Evolutionary conservation across 2,329 filamentous ascomycete species (phyloP).

Genomic region (Fusarium keratoplasticum): DNA sequence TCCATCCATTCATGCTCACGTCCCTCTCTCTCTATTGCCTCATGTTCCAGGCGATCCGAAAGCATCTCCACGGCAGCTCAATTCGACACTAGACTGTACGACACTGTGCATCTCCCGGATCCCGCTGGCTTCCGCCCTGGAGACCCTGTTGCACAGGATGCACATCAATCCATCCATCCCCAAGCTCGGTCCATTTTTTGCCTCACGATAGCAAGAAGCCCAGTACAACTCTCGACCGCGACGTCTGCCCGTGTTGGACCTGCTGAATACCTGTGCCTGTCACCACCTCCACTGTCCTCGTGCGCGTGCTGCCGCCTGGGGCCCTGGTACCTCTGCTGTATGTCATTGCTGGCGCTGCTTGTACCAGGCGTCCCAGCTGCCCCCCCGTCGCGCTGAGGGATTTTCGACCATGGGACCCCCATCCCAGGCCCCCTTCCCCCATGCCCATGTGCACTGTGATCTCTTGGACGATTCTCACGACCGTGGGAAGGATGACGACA

Average conservation of each 20-base stretch:
- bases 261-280: constrained; percentile 21
- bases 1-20: constrained; percentile 20
- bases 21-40: not conserved
- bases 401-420: constrained; percentile 41
- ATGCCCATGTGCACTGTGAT: constrained; percentile 36
- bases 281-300: constrained; percentile 24
- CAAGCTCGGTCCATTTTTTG: constrained; percentile 32
- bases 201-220: constrained; percentile 24
- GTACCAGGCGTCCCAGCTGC: constrained; percentile 30
- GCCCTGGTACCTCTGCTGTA: constrained; percentile 42
- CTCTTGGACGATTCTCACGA: constrained; percentile 34
- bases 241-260: constrained; percentile 13
- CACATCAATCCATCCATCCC: constrained; percentile 20
- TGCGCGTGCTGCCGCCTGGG: constrained; percentile 23
- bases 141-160: constrained; percentile 19
- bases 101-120: constrained; percentile 42
- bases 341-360: constrained; percentile 38
- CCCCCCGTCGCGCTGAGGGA: constrained; percentile 43
- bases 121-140: constrained; percentile 31
- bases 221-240: constrained; percentile 21
- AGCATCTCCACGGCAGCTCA: constrained; percentile 14
- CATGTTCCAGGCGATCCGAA: constrained; percentile 9
- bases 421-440: constrained; percentile 25
- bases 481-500: constrained; percentile 42
- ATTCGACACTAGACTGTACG: constrained; percentile 17